Evolutionary conservation across 2,329 filamentous ascomycete genomes (phyloP), one percentile per base, ranked within the genome.

Genomic region (Epichloe amarillans): DNA sequence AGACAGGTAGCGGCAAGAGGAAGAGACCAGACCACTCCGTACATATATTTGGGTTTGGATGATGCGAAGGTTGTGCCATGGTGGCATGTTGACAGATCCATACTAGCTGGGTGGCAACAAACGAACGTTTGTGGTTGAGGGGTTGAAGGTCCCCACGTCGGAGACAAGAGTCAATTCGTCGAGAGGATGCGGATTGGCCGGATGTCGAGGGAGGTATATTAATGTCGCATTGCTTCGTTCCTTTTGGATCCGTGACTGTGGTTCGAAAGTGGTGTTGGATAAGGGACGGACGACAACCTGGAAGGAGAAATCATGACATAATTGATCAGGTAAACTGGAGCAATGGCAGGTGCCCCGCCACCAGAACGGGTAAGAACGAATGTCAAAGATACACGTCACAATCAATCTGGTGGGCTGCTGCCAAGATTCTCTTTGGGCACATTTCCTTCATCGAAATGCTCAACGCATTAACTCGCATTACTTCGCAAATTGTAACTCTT

Each of bases 21-120:
- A 4, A 17, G 23, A 11, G 26, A 46, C 15, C 7, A 11, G 26
- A 46, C 15, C 7, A 19, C 19, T 19, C 19, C 19, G 19, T 3
- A 21, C 10, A 11, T 46, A 6, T 6, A 6, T 44, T 50, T 26
- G 47, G 40, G 41, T 50, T 44, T 42, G 19, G 26, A 50, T 45
- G 48, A 41, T 40, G 48, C 23, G 17, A 50, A 39, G 40, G 48
- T 39, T 39, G 48, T 39, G 26, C 48, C 48, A 50, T 38, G 41
- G 41, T 23, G 21, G 4, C 19, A 21, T 3, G 19, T 21, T 21
- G 19, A 21, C 19, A 21, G 19, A 21, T 21, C 19, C 19, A 21
- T 21, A 21, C 19, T 21, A 21, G 19, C 19, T 50, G 48, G 38
- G 23, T 26, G 6, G 23, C 6, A 42, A 17, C 15, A 10, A 47